These are phyloP conservation scores for Gentiana straminea DNA, from an alignment of 257 asterid genomes.

Conservation along the genomic window DNA sequence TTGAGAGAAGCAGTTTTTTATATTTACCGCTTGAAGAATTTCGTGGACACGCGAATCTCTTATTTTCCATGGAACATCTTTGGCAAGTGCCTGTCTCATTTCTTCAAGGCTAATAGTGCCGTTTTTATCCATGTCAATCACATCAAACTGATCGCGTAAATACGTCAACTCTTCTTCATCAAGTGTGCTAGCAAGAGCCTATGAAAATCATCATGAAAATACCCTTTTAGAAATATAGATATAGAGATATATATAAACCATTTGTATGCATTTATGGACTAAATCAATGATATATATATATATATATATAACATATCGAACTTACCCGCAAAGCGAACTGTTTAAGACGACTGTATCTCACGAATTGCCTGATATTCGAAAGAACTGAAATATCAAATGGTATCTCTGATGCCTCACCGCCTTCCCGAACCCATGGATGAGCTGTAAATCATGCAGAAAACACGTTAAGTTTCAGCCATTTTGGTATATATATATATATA, in stretches of 20 bases:
- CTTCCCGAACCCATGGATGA: conserved; percentile 98
- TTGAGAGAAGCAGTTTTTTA: background rate
- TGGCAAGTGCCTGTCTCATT: conserved; percentile 98
- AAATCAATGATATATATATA: background rate
- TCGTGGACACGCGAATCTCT: conserved; percentile 88
- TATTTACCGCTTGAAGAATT: conserved; percentile 92
- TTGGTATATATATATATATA: background rate
- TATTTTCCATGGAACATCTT: conserved; percentile 98
- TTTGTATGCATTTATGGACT: background rate
- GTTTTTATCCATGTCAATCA: conserved; percentile 90
- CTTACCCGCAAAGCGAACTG: conserved; percentile 96
- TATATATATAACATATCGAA: background rate
- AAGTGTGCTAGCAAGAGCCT: conserved; percentile 96
- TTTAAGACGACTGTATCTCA: conserved; percentile 76
- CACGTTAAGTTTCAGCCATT: background rate
- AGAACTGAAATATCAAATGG: conserved; percentile 93
- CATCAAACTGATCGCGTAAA: conserved; percentile 88
- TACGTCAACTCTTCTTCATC: conserved; percentile 83
- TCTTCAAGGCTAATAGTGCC: conserved; percentile 96
- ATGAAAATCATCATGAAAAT: conserved; percentile 6
- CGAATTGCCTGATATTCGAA: conserved; percentile 89
- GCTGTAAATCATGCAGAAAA: conserved; percentile 37
- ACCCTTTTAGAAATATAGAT: background rate
- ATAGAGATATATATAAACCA: background rate
- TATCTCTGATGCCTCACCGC: conserved; percentile 97